These are phyloP conservation scores for Mallotus nudiflorus DNA, from an alignment of 345 rosid species.

Conservation along the genomic window DNA sequence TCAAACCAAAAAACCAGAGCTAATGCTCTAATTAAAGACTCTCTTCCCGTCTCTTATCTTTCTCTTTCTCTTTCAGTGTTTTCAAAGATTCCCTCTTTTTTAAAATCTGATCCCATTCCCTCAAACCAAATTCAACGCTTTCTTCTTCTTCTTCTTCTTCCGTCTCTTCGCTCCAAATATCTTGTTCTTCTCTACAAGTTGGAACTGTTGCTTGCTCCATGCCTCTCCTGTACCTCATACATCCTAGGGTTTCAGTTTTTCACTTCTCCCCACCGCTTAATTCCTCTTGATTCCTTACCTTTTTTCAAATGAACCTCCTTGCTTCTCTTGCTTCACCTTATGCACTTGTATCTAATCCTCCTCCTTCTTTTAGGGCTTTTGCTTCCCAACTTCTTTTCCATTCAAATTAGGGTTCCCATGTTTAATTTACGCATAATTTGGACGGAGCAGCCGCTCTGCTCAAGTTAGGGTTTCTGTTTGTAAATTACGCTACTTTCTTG, in stretches of 20 bases:
- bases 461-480: slow-evolving; percentile 16
- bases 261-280: background rate
- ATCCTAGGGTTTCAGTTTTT: slow-evolving; percentile 23
- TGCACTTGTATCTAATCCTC: slow-evolving; percentile 5
- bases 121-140: background rate
- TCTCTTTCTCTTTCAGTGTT: too few relatives aligned
- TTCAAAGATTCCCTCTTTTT: background rate
- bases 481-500: slow-evolving; percentile 13
- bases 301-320: slow-evolving; percentile 24
- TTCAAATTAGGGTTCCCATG: slow-evolving; percentile 5
- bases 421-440: background rate
- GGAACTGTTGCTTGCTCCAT: background rate
- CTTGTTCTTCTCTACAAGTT: background rate
- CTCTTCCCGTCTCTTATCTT: too few relatives aligned
- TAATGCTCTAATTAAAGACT: too few relatives aligned
- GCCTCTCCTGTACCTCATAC: background rate
- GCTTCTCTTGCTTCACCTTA: slow-evolving; percentile 10
- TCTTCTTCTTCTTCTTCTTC: background rate
- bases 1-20: too few relatives aligned
- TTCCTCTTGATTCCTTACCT: background rate
- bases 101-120: slow-evolving; percentile 7
- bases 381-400: background rate
- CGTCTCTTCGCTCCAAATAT: too few relatives aligned
- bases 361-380: too few relatives aligned
- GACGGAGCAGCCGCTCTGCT: background rate